Evolutionary conservation across 805 yeast species (phyloP), one percentile per base, ranked within the genome.

Genomic region (Scheffersomyces coipomensis): DNA sequence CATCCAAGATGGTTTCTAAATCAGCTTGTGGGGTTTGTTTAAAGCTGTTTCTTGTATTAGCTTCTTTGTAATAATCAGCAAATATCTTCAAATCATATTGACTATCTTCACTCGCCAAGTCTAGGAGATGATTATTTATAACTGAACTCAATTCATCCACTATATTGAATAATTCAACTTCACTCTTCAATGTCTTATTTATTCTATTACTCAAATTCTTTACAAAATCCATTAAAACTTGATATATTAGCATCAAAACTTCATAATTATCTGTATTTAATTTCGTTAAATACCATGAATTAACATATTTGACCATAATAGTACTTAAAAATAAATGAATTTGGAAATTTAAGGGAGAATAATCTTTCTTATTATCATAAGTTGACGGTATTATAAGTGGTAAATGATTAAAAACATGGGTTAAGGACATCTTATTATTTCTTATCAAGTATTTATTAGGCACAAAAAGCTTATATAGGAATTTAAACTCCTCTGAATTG

Each of bases 311-410:
- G 8, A 46, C 38, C 37, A 57, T 37, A 9, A 68, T 58, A 2
- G 59, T 47, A 25, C 65, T 56, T n/a, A 68, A 43, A 38, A 69
- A 63, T 39, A 68, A 46, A 44, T 69, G 73, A 12, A 68, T 40
- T 37, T 64, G 62, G 35, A 66, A 54, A 35, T 66, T 66, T 30
- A 66, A 47, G 13, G 17, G 51, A 44, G 19, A 33, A 15, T 7
- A 23, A 13, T 39, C 34, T 12, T 42, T 27, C 16, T 34, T 32
- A 19, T 48, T 47, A 12, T 44, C 35, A 16, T 37, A 43, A 9
- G 48, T 37, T 4, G 48, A 36, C 4, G 56, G 52, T 7, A 64
- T 52, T 5, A 67, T 39, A 5, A 33, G 35, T 4, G 72, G 72
- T 10, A 68, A 47, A 40, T 58, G 51, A 22, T 42, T 48, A 17